These are phyloP conservation scores for Chlorella sorokiniana DNA, from an alignment of 139 green algal species.

Conservation along the genomic window DNA sequence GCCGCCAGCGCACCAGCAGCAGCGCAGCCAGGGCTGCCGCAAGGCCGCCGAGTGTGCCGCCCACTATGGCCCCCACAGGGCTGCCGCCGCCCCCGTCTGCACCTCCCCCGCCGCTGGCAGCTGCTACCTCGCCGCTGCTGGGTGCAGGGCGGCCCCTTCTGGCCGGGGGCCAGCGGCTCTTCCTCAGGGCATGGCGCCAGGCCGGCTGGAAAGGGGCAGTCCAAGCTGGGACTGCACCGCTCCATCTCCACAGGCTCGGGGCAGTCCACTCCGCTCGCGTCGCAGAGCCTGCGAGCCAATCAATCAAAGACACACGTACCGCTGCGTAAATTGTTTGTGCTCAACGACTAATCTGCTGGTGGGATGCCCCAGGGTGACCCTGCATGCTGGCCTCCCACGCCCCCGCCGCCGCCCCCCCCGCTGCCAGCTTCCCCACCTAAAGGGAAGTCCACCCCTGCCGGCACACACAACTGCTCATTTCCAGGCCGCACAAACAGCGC, in stretches of 20 bases:
- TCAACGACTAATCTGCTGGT: too few species aligned
- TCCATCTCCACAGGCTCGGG: neutral
- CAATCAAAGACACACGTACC: too few species aligned
- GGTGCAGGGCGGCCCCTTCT: too few species aligned
- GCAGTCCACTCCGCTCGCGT: neutral
- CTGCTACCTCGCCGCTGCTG: too few species aligned
- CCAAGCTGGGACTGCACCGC: neutral
- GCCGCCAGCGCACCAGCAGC: neutral
- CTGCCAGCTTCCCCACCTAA: neutral
- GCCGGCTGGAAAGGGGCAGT: too few species aligned
- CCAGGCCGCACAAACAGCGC: conserved; percentile 17
- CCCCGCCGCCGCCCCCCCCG: neutral
- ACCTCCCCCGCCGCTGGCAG: too few species aligned
- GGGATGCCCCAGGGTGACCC: too few species aligned
- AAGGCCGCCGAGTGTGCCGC: neutral
- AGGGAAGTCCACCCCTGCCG: neutral
- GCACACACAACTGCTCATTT: conserved; percentile 28
- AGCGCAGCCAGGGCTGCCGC: neutral
- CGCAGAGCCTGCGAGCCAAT: neutral
- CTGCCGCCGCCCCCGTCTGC: neutral
- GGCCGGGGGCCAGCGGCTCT: too few species aligned
- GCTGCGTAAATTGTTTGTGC: too few species aligned
- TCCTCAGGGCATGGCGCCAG: too few species aligned
- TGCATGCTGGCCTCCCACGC: neutral
- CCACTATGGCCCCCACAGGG: neutral